Evolutionary conservation across 805 yeast genomes (phyloP), one percentile per base, ranked within the genome.

Genomic region (Ogataea methylovora): DNA sequence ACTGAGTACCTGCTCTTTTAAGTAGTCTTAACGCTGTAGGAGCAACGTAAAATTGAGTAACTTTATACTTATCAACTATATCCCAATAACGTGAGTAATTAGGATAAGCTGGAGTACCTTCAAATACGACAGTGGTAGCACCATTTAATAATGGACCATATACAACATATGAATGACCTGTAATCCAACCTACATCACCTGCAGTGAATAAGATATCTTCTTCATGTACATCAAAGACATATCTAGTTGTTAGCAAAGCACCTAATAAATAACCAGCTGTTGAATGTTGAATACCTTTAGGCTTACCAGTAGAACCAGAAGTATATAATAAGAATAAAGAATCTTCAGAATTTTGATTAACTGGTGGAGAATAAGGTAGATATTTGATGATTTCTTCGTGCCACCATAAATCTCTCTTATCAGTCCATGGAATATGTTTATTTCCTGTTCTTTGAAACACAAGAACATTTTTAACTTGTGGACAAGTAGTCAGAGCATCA

Each of bases 131-230:
- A 15, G 92, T 76, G 22, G 94, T 77, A 37, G 82, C 77, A 55
- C 94, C 94, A 46, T 72, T 67, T 21, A 72, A 57, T 53, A 84
- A 66, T 25, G 94, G 94, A 37, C 94, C 94, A 55, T 84, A 84
- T 32, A 83, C 73, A 14, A 77, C 87, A 50, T 84, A 84, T 9
- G 92, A 71, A 61, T 84, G 94, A 38, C 94, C 94, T 6, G 94
- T 84, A 51, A 84, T 81, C 94, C 94, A 84, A 51, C 94, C 94
- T 35, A 84, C 81, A 61, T 84, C 94, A 54, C 92, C 94, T 21
- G 94, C 92, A 13, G 92, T 83, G 69, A 84, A 84, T 37, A 84
- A 67, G 11, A 76, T 65, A 54, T 84, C 94, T 38, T 79, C 78
- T 27, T 72, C 69, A 49, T 83, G 87, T 27, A 81, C 67, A 58